Evolutionary conservation across 2,329 filamentous ascomycete species (phyloP).

Genomic region (Hypoxylon sp.): DNA sequence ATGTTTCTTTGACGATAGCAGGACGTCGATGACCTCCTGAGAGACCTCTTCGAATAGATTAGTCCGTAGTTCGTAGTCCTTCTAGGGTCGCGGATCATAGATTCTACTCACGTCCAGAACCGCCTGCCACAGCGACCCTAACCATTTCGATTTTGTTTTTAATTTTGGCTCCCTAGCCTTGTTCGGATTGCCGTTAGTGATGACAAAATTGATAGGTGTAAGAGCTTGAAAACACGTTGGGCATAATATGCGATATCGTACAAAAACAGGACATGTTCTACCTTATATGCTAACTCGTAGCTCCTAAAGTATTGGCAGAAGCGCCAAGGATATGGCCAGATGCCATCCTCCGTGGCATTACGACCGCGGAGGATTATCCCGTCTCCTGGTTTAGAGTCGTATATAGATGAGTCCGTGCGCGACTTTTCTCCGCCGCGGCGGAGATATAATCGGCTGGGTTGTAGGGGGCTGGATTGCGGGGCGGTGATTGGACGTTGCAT

Average conservation of each 20-base stretch:
- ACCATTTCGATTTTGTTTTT: constrained; percentile 57
- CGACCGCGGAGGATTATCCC: constrained; percentile 3
- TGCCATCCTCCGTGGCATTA: neutral
- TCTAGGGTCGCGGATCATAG: neutral
- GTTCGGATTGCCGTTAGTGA: neutral
- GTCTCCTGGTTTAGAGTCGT: neutral
- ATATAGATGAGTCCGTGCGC: constrained; percentile 8
- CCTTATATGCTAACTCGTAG: neutral
- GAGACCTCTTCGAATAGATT: constrained; percentile 62
- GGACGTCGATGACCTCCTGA: constrained; percentile 65
- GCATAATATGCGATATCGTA: neutral
- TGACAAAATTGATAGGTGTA: neutral
- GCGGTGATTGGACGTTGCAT: neutral
- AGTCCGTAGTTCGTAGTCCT: neutral
- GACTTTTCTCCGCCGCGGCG: constrained; percentile 39
- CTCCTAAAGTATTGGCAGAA: neutral
- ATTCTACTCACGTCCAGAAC: constrained; percentile 59
- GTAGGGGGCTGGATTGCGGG: neutral
- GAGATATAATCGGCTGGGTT: neutral
- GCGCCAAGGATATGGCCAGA: neutral
- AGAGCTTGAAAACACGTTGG: neutral
- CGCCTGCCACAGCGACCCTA: constrained; percentile 62
- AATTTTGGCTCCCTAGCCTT: neutral
- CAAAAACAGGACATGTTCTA: neutral
- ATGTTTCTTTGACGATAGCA: constrained; percentile 65